Evolutionary conservation across 345 rosid genomes (phyloP), one percentile per base, ranked within the genome.

Genomic region (Syzygium aromaticum): DNA sequence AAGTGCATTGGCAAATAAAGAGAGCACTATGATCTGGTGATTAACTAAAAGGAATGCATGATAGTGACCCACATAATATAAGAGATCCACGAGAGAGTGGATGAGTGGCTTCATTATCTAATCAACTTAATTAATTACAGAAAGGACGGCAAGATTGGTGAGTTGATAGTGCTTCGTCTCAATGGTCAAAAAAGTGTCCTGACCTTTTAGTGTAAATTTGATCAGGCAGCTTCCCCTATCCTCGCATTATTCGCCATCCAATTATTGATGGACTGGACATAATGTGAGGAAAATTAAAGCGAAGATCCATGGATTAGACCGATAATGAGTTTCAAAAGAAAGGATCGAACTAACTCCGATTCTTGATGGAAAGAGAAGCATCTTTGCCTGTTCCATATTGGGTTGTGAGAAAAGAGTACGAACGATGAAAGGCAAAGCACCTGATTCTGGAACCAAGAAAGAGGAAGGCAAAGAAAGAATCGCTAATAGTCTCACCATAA

Each of bases 1-100:
- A 87, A 73, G 82, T 73, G 84, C 89, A 91, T 89, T 89, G 89
- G 88, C 88, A 59, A 40, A 77, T 87, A 90, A 86, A 87, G 84
- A 28, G 87, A 91, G 67, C 90, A 87, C 89, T 73, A 54, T 10
- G 82, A 59, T 86, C 84, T 87, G 85, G 87, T 63, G 85, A 84
- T 21, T 11, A 73, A 73, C 15, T 63, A 87, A 86, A 82, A 86
- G 84, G 86, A 56, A 86, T 53, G 38, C 64, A 38, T 21, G 84
- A 86, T 30, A 54, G 85, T 4, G 84, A 77, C 82, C 82, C 87
- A 86, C 33, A 27, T 51, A 52, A 51, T 86, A 30, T 52, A 86
- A 77, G 51, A 86, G 51, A 86, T 86, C 40, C 77, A 73, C 13
- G 23, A 73, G 49, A 33, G 82, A 40, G 49, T 38, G 82, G 25